Conservation (phyloP, 2,329 filamentous ascomycete genomes). For the Scedosporium minutisporum region DNA sequence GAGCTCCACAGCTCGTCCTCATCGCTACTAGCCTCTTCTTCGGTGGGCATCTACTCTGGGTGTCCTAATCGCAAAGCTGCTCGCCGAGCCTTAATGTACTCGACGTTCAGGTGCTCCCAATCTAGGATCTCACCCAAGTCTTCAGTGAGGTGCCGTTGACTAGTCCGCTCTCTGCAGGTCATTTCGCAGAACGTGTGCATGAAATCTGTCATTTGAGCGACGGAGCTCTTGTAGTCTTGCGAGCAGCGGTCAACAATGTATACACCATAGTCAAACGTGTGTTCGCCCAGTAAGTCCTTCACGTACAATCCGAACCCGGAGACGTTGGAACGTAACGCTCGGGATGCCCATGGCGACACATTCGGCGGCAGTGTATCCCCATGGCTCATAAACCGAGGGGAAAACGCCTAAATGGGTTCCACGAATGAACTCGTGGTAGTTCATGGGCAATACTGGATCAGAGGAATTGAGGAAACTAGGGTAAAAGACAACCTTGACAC, state of each 20-base stretch:
- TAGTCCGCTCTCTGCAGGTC: background rate
- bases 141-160: background rate
- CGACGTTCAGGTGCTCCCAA: background rate
- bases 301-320: constrained; percentile 99
- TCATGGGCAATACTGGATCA: constrained; percentile 87
- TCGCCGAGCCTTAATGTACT: background rate
- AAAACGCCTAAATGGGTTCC: constrained; percentile 95
- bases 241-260: constrained; percentile 94
- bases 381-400: constrained; percentile 96
- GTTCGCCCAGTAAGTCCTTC: constrained; percentile 95
- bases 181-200: constrained; percentile 35
- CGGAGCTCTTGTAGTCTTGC: constrained; percentile 94
- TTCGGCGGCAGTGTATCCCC: constrained; percentile 97
- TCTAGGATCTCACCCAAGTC: background rate
- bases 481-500: constrained; percentile 97
- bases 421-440: constrained; percentile 97
- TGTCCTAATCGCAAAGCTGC: background rate
- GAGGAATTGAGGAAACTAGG: constrained; percentile 94
- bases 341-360: constrained; percentile 99
- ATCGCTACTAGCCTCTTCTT: background rate
- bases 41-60: background rate
- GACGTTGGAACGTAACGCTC: constrained; percentile 95
- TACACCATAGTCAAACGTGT: constrained; percentile 89
- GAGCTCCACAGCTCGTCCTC: background rate
- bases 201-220: constrained; percentile 69